Evolutionary conservation across 2,329 filamentous ascomycete genomes (phyloP).

Genomic region (Cercospora sesami): DNA sequence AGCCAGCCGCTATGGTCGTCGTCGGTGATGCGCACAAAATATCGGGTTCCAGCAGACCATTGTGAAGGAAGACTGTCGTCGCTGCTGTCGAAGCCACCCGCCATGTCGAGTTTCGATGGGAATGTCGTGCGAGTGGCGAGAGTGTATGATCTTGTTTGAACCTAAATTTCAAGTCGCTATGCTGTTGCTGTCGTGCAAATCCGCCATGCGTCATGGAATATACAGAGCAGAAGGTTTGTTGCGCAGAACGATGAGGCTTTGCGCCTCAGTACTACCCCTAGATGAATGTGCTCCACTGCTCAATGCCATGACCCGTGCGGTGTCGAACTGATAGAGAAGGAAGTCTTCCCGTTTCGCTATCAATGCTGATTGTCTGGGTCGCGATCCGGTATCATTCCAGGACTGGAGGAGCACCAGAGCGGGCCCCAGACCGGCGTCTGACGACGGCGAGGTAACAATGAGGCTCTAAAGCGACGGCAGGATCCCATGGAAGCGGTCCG

Average conservation of each 20-base stretch:
- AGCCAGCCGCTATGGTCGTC: slow-evolving; percentile 26
- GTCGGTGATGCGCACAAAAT: slow-evolving; percentile 23
- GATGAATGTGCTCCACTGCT: not conserved
- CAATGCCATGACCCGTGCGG: not conserved
- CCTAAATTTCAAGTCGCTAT: not conserved
- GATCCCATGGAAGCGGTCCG: slow-evolving; percentile 3
- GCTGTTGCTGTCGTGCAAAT: not conserved
- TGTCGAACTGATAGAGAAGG: not conserved
- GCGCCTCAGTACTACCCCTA: not conserved
- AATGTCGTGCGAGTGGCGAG: not conserved
- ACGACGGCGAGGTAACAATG: not conserved
- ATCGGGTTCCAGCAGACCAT: slow-evolving; percentile 24
- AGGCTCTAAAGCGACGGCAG: not conserved
- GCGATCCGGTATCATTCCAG: not conserved
- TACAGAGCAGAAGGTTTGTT: not conserved
- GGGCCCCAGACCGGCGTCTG: not conserved
- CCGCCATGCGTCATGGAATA: not conserved
- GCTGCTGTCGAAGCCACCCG: not conserved
- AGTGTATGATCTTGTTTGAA: not conserved
- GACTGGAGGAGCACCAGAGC: not conserved
- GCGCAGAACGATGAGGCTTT: not conserved
- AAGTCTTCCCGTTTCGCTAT: not conserved
- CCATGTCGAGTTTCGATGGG: not conserved
- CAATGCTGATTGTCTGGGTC: not conserved
- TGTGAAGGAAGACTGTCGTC: slow-evolving; percentile 1